Evolutionary conservation across 2,329 filamentous ascomycete species (phyloP), one percentile per base, ranked within the genome.

Genomic region (Diplodia sapinea): DNA sequence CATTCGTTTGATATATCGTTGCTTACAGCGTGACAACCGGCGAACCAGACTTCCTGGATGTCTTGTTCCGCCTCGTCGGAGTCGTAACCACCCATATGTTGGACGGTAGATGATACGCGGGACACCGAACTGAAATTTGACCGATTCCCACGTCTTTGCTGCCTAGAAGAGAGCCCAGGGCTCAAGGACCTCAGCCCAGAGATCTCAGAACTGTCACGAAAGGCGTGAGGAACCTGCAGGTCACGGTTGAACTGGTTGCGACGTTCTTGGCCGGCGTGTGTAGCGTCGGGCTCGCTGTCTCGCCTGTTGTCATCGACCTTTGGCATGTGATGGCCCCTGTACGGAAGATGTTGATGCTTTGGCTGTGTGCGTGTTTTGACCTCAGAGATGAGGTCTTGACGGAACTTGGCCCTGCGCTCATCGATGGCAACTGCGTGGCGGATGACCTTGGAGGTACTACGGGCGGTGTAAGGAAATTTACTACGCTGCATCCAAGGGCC

Each of bases 11-110:
- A 12, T 8, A 7, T 2, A 11, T 36, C 6, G 23, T 23, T 26
- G 73, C 75, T 71, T 70, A 79, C 78, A 1, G 87, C 91, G 70
- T 96, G 92, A 12, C 89, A 88, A 9, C 92, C 92, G 0, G 91
- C 84, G 73, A 95, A 95, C 89, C 90, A 92, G 0, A 94, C 86
- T 73, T 95, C 92, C 68, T 91, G 86, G 57, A 94, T 90, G 71
- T 94, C 90, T 73, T 94, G 91, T 1, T 84, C 82, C 0, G 81
- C 81, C 6, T 81, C 80, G n/a, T 75, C 77, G 15, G 75, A 74
- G 31, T 75, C 73, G 31, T 71, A 70, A 7, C 31, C 31, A 3
- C 72, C 72, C 20, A 74, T 68, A 59, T 69, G 69, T 2, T 50
- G 7, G 17, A 47, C n/a, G 1, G 31, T 23, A 5, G 47, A 62